A percentile compares a stretch with the other conserved stretches of the same genome.
Conservation (phyloP, 2,329 filamentous ascomycete species). For the Myriosclerotinia duriaeana region DNA sequence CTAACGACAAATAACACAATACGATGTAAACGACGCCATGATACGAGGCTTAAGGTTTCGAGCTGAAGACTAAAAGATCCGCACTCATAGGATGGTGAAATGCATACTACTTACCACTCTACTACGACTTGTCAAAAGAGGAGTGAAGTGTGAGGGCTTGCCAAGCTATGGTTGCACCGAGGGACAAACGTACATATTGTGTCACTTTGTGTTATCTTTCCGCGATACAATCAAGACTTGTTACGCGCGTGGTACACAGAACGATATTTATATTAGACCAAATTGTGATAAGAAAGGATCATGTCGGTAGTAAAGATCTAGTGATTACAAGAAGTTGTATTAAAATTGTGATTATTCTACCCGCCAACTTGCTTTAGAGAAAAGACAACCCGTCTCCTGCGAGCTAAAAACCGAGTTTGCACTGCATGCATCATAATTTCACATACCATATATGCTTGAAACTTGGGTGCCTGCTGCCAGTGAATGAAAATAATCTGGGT, state of each 20-base stretch:
- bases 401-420: too few species aligned
- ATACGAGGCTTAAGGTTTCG: background rate
- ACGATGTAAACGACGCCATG: background rate
- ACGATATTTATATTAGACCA: background rate
- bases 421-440: background rate
- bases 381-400: background rate
- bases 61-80: background rate
- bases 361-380: background rate
- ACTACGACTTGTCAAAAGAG: background rate
- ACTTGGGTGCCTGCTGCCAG: background rate
- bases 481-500: background rate
- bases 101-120: background rate
- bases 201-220: background rate
- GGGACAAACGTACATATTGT: background rate
- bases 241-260: background rate
- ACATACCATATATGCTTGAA: background rate
- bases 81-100: too few species aligned
- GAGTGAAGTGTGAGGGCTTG: background rate
- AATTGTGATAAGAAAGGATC: background rate
- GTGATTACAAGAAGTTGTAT: background rate
- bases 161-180: background rate
- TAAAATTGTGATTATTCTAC: background rate
- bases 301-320: background rate
- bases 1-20: background rate
- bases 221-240: too few species aligned